A percentile compares a stretch with the other conserved stretches of the same genome.
These are phyloP conservation scores for Hypericum androsaemum DNA, from an alignment of 345 rosid species.

Conservation along the genomic window DNA sequence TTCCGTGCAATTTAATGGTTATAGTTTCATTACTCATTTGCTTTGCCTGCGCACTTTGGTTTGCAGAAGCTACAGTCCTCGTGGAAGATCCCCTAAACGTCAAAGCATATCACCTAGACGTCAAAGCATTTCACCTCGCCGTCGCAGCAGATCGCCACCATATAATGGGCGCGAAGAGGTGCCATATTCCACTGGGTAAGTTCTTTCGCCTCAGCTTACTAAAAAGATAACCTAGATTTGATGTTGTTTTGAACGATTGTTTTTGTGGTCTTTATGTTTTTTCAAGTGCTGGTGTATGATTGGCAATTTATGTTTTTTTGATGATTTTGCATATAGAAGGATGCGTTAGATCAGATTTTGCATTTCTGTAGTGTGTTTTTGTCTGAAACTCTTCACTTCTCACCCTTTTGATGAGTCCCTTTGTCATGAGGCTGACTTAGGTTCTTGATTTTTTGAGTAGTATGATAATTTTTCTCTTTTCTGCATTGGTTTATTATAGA, in stretches of 20 bases:
- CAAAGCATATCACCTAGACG: conserved; percentile 24
- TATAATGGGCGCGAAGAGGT: conserved; percentile 72
- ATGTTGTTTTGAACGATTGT: too few relatives aligned
- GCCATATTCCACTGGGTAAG: conserved; percentile 84
- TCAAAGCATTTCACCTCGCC: conserved; percentile 81
- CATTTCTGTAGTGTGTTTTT: too few relatives aligned
- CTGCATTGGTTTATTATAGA: background rate
- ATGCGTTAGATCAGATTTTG: too few relatives aligned
- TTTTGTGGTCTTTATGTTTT: too few relatives aligned
- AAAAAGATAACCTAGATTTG: too few relatives aligned
- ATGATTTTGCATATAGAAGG: too few relatives aligned
- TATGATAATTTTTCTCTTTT: background rate
- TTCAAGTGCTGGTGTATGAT: too few relatives aligned
- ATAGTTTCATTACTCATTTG: background rate
- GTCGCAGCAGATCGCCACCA: conserved; percentile 84
- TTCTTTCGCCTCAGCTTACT: too few relatives aligned
- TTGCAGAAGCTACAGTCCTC: conserved; percentile 82
- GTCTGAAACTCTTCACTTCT: too few relatives aligned
- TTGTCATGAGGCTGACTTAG: too few relatives aligned
- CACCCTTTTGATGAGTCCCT: too few relatives aligned
- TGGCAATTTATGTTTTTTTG: too few relatives aligned
- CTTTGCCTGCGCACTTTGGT: background rate
- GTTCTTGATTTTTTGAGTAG: conserved; percentile 4
- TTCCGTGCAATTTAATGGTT: background rate
- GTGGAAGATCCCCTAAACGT: conserved; percentile 35